Base-by-base conservation (phyloP, 176 grass and related monocot species). In the Oryza glaberrima region DNA sequence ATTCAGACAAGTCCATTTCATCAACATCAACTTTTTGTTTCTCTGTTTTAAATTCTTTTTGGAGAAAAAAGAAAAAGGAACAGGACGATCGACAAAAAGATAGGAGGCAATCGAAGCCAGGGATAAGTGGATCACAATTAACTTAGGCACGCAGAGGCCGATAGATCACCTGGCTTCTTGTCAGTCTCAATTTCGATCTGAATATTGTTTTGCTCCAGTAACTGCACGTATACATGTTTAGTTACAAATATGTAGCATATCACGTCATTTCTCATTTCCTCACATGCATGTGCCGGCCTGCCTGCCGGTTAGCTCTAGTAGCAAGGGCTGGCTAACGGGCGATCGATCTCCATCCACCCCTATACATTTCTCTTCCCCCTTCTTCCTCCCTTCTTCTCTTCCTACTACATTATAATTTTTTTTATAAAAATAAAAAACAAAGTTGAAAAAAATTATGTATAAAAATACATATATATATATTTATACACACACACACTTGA, bases 1-100 rank as follows among this genome's bases (percentile, higher is more conserved):
- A 44, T 20, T 67, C 63, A 80, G 77, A 80, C 41, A 64, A 49
- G 25, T 47, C 64, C 77, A 49, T 80, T 41, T 64, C 41, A 47
- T 80, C 77, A 49, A 47, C 77, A 80, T 68, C 64, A 68, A 67
- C 58, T 63, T 63, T 63, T 63, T 63, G 6, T 63, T 16, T 63
- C 4, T 63, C 3, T 63, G 6, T 63, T 22, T 63, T 23, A 23
- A 20, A 7, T 63, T 23, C 2, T 23, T 63, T 63, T 11, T 23
- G 22, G 9, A 63, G 0, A 65, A n/a, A n/a, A 46, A 20, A 77
- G 63, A 17, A 32, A 66, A 79, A 46, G 63, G 77, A 43, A 58
- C 17, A 58, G 19, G 54, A 58, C 54, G 54, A 58, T n/a, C 54
- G 54, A 58, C 19, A 58, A 20, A 58, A 58, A 7, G 52, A 0